Conservation (phyloP, 306 rosid species). For the Ormosia semicastrata region DNA sequence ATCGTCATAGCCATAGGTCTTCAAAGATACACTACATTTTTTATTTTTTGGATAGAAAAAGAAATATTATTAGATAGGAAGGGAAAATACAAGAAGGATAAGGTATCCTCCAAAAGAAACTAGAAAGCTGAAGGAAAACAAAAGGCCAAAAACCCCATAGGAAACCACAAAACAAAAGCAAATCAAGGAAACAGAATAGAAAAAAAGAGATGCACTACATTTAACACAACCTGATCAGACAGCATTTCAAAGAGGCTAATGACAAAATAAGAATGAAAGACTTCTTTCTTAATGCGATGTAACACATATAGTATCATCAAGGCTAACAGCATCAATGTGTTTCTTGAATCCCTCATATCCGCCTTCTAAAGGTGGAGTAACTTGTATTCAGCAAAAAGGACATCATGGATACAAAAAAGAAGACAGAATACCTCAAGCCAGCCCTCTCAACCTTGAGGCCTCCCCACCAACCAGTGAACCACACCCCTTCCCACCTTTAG, state of each 20-base stretch:
- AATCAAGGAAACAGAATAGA: too few relatives aligned
- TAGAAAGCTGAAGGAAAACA: too few relatives aligned
- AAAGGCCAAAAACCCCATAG: too few relatives aligned
- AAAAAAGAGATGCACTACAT: too few relatives aligned
- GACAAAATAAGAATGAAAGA: not conserved
- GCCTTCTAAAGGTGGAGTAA: not conserved
- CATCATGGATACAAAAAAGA: not conserved
- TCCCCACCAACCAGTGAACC: not conserved
- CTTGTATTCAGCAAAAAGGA: not conserved
- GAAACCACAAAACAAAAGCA: too few relatives aligned
- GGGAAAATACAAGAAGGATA: not conserved
- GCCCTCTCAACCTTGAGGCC: not conserved
- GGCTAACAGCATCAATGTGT: not conserved
- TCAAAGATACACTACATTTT: slow-evolving; percentile 77
- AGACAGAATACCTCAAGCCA: not conserved
- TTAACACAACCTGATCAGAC: too few relatives aligned
- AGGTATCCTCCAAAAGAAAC: too few relatives aligned
- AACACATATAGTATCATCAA: slow-evolving; percentile 10
- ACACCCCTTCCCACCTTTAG: not conserved
- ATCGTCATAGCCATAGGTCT: slow-evolving; percentile 89
- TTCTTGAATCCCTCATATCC: too few relatives aligned
- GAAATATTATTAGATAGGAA: not conserved
- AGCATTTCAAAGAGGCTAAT: too few relatives aligned
- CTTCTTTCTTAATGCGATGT: not conserved
- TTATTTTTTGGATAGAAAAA: not conserved